Conservation (phyloP, 2,329 filamentous ascomycete genomes). For the Tolypocladium capitatum region DNA sequence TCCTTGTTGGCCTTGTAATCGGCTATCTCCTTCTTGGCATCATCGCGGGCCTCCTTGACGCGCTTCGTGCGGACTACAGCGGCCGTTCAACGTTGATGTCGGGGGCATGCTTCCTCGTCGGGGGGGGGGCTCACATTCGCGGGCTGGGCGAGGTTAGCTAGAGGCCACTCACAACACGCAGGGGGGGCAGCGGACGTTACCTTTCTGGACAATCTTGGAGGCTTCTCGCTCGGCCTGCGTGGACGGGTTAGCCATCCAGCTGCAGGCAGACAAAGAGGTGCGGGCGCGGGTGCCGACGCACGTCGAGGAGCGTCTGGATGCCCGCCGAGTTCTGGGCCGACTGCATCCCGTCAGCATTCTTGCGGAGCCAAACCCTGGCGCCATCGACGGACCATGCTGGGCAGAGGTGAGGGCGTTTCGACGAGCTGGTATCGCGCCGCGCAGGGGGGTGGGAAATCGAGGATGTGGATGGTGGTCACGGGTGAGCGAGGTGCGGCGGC, state of each 20-base stretch:
- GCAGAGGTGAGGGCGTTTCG: background rate
- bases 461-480: background rate
- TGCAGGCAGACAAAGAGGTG: background rate
- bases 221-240: constrained; percentile 87
- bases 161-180: background rate
- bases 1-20: constrained; percentile 85
- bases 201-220: constrained; percentile 97
- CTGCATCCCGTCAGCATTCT: constrained; percentile 30
- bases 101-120: constrained; percentile 2
- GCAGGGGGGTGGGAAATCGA: background rate
- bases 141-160: constrained; percentile 40
- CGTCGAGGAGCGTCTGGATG: constrained; percentile 97
- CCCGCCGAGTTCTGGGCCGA: constrained; percentile 97
- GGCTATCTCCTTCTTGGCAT: constrained; percentile 96
- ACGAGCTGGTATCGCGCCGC: background rate
- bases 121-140: constrained; percentile 59
- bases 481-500: background rate
- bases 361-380: background rate
- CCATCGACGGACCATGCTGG: constrained; percentile 4
- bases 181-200: constrained; percentile 30
- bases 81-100: background rate
- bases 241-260: constrained; percentile 1
- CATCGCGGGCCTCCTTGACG: constrained; percentile 89
- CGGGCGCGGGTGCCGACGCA: constrained; percentile 28
- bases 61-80: constrained; percentile 65